These are phyloP conservation scores for Penicillium dipodomyicola DNA, from an alignment of 495 filamentous ascomycete genomes.

Conservation along the genomic window DNA sequence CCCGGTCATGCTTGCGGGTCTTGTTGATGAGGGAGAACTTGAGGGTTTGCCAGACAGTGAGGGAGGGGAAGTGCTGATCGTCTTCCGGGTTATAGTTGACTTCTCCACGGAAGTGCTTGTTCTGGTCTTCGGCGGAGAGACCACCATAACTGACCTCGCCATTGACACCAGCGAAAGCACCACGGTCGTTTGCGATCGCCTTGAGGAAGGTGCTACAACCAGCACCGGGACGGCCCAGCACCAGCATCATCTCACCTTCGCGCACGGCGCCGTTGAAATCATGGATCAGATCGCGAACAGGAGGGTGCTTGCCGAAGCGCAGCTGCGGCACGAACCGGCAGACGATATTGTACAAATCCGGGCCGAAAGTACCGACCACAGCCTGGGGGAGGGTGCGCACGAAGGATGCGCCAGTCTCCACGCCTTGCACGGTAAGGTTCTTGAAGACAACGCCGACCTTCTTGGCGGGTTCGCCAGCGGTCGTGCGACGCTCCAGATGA, in stretches of 20 bases:
- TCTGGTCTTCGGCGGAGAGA: constrained; percentile 66
- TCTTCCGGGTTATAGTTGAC: constrained; percentile 83
- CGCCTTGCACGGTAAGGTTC: constrained; percentile 72
- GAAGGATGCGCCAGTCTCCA: constrained; percentile 63
- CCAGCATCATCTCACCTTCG: constrained; percentile 82
- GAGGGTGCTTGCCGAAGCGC: constrained; percentile 48
- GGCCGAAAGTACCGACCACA: constrained; percentile 79
- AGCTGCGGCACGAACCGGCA: constrained; percentile 63
- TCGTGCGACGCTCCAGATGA: constrained; percentile 74
- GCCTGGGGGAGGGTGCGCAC: constrained; percentile 75
- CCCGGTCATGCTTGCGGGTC: constrained; percentile 68
- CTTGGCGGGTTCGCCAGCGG: constrained; percentile 66
- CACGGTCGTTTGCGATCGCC: constrained; percentile 69
- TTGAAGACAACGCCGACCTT: constrained; percentile 84
- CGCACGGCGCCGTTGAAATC: constrained; percentile 77
- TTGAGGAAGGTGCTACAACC: constrained; percentile 82
- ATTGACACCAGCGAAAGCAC: constrained; percentile 60
- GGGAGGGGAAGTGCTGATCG: constrained; percentile 71
- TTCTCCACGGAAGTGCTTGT: constrained; percentile 71
- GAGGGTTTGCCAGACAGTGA: constrained; percentile 79
- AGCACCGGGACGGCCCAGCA: constrained; percentile 74
- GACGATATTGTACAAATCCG: constrained; percentile 72
- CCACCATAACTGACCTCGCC: constrained; percentile 77
- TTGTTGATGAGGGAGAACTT: constrained; percentile 83
- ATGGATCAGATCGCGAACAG: constrained; percentile 62